phyloP scores from a whole-genome alignment of 1,139 yeast species.

The Entelexis sorbosivorans region DNA sequence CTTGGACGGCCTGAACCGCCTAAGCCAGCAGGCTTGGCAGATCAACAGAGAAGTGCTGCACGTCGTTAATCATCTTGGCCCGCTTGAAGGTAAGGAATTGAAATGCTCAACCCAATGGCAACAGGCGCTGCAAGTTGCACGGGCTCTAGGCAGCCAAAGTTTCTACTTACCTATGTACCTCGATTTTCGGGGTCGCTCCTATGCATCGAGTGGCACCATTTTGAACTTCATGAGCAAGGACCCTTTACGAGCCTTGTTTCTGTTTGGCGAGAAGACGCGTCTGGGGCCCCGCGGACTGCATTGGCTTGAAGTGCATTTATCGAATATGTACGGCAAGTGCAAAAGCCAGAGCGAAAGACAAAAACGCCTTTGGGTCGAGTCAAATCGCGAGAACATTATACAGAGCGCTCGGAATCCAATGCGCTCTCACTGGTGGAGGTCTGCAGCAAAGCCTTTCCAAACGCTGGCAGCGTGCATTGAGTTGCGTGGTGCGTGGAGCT shows the following conservation, averaged over 20 bases:
- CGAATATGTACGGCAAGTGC: constrained; percentile 56
- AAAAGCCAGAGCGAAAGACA: constrained; percentile 44
- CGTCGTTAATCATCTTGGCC: constrained; percentile 38
- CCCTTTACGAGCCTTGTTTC: constrained; percentile 26
- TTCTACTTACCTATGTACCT: constrained; percentile 73
- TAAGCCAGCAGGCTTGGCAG: constrained; percentile 51
- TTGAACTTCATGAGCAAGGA: constrained; percentile 26
- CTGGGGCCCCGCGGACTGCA: constrained; percentile 47
- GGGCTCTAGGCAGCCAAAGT: constrained; percentile 62
- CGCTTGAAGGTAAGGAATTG: constrained; percentile 52
- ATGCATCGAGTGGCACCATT: constrained; percentile 55
- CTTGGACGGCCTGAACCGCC: constrained; percentile 53
- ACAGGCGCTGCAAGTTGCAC: constrained; percentile 67
- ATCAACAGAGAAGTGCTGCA: constrained; percentile 57
- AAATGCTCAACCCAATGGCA: constrained; percentile 40
- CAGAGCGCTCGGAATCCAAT: constrained; percentile 45
- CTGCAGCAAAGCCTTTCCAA: constrained; percentile 63
- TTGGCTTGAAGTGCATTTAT: constrained; percentile 58
- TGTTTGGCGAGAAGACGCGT: constrained; percentile 55
- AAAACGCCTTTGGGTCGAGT: constrained; percentile 43
- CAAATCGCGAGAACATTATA: constrained; percentile 39
- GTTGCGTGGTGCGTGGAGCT: constrained; percentile 42
- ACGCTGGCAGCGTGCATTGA: constrained; percentile 54
- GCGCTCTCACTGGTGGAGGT: constrained; percentile 44
- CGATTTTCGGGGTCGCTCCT: constrained; percentile 81